Conservation (phyloP, 345 rosid species). For the Eutrema heterophyllum region DNA sequence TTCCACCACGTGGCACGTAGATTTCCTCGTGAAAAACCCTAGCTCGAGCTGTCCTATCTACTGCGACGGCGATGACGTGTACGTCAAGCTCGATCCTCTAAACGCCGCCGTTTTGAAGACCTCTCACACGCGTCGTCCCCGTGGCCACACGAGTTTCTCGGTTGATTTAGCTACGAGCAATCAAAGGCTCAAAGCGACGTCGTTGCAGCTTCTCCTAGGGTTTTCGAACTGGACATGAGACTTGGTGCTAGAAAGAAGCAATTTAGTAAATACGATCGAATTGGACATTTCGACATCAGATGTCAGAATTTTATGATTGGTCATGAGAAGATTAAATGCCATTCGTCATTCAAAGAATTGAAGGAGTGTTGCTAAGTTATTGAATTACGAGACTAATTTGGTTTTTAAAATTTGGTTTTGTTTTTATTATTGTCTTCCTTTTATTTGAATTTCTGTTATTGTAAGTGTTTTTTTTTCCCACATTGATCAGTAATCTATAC, state of each 20-base stretch:
- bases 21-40: not conserved
- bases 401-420: too few species aligned
- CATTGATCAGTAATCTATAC: too few species aligned
- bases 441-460: too few species aligned
- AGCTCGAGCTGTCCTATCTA: not conserved
- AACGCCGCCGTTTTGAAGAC: constrained; percentile 4
- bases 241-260: not conserved
- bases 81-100: not conserved
- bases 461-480: too few species aligned
- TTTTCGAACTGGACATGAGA: not conserved
- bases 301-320: not conserved
- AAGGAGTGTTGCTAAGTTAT: not conserved
- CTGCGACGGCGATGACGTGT: not conserved
- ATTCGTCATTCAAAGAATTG: not conserved
- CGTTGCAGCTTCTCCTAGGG: not conserved
- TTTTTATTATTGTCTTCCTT: too few species aligned
- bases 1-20: not conserved
- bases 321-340: not conserved
- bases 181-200: not conserved
- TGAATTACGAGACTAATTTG: too few species aligned
- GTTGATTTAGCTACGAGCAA: not conserved
- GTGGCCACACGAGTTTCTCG: constrained; percentile 1
- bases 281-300: not conserved
- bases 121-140: not conserved
- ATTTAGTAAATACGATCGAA: fast-evolving